phyloP scores from a whole-genome alignment of 768 basidiomycete species.

The Nevesoporus exiguus region DNA sequence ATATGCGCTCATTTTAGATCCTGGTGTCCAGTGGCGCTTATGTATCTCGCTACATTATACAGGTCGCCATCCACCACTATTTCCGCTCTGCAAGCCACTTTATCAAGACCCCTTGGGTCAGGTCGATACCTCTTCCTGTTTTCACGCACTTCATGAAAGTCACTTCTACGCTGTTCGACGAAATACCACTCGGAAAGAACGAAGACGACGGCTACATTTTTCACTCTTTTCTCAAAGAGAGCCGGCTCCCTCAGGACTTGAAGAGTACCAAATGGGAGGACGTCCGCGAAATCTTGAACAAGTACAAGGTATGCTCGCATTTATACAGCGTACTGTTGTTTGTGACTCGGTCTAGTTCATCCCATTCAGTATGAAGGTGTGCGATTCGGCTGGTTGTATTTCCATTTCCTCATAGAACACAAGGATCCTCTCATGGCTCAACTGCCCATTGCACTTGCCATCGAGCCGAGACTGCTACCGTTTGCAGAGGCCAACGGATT shows the following conservation, averaged over 20 bases:
- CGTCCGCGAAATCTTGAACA: conserved; percentile 63
- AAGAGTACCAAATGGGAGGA: conserved; percentile 61
- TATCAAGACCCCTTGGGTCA: conserved; percentile 73
- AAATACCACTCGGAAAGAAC: conserved; percentile 66
- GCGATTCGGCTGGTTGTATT: not conserved
- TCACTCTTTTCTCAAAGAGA: conserved; percentile 63
- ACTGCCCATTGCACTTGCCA: conserved; percentile 71
- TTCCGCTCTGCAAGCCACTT: conserved; percentile 71
- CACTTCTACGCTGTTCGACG: conserved; percentile 55
- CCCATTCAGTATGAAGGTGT: conserved; percentile 69
- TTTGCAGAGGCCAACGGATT: conserved; percentile 73
- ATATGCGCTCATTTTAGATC: conserved; percentile 45
- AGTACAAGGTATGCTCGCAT: conserved; percentile 52
- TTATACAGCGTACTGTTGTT: conserved; percentile 1
- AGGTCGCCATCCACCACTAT: conserved; percentile 76
- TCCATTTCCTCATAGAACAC: conserved; percentile 3
- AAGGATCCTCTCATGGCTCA: conserved; percentile 78
- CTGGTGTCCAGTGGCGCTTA: conserved; percentile 73
- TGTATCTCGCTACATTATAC: conserved; percentile 74
- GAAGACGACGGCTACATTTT: conserved; percentile 76
- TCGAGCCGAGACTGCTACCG: conserved; percentile 73
- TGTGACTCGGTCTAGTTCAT: conserved; percentile 54
- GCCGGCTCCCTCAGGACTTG: conserved; percentile 55
- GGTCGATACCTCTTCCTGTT: conserved; percentile 55
- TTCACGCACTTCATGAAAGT: conserved; percentile 63